Conservation (phyloP, 176 grass and related monocot genomes). For the Puccinellia tenuiflora region DNA sequence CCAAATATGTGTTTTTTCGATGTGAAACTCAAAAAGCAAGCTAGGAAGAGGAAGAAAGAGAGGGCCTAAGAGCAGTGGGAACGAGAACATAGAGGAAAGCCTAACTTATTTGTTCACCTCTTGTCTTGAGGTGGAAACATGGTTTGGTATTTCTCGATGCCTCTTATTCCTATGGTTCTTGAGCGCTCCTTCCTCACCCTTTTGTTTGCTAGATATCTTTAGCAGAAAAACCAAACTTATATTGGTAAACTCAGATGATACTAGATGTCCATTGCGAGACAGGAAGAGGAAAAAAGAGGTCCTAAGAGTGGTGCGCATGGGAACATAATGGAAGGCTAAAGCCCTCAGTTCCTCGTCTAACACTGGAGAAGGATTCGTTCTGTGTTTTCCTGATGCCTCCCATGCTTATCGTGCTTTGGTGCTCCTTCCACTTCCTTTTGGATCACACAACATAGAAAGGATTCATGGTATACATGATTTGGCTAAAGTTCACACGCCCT, state of each 20-base stretch:
- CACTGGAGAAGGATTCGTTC: neutral
- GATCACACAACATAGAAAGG: neutral
- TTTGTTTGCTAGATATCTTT: neutral
- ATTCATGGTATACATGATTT: neutral
- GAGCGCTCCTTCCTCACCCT: conserved; percentile 19
- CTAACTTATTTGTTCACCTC: neutral
- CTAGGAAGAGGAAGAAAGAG: conserved; percentile 22
- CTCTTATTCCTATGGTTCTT: conserved; percentile 28
- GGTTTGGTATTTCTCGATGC: conserved; percentile 21
- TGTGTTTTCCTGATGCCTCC: conserved; percentile 33
- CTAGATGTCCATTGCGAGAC: neutral
- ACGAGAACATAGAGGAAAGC: conserved; percentile 19
- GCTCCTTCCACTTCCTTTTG: conserved; percentile 24
- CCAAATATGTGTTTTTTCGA: neutral
- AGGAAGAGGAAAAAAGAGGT: conserved; percentile 28
- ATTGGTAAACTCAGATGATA: neutral
- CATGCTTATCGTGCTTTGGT: conserved; percentile 18
- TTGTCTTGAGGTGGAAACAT: neutral
- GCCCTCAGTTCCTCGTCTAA: neutral
- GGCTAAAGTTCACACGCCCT: neutral
- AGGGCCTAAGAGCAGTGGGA: conserved; percentile 23
- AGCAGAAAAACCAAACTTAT: neutral
- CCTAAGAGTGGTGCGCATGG: conserved; percentile 18
- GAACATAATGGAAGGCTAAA: conserved; percentile 27
- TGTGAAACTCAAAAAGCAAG: neutral